Conservation (phyloP, 768 basidiomycete species). For the Daedaleopsis sinensis region DNA sequence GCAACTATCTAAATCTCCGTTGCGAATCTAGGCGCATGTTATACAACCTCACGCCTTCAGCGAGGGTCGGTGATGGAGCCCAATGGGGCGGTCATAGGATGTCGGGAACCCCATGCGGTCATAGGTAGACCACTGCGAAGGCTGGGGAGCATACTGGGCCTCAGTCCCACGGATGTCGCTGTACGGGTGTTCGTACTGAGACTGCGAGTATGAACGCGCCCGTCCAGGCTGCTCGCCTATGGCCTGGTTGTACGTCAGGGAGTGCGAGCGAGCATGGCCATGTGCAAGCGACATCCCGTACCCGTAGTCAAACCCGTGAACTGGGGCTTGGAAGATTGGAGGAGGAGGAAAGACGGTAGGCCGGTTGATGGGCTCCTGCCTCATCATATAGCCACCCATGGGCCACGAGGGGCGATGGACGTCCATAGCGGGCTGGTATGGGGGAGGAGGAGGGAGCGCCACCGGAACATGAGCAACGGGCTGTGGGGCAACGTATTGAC, state of each 20-base stretch:
- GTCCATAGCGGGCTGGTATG: constrained; percentile 34
- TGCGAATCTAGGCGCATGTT: constrained; percentile 22
- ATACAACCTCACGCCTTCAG: constrained; percentile 28
- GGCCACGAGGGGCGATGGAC: constrained; percentile 33
- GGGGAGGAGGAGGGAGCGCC: constrained; percentile 47
- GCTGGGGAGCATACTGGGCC: constrained; percentile 42
- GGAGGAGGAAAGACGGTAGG: constrained; percentile 8
- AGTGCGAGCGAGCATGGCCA: constrained; percentile 59
- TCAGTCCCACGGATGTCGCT: constrained; percentile 48
- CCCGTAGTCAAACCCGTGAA: constrained; percentile 24
- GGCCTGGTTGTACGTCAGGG: constrained; percentile 57
- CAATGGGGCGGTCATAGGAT: constrained; percentile 30
- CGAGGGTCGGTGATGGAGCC: constrained; percentile 24
- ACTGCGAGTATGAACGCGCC: constrained; percentile 61
- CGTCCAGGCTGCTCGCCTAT: constrained; percentile 49
- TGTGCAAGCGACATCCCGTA: constrained; percentile 28
- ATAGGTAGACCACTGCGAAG: constrained; percentile 44
- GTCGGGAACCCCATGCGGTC: constrained; percentile 36
- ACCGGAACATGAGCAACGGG: constrained; percentile 39
- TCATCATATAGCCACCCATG: constrained; percentile 25
- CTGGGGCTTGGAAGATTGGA: constrained; percentile 15
- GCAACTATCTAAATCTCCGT: constrained; percentile 30
- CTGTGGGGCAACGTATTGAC: constrained; percentile 56
- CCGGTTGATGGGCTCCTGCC: constrained; percentile 17
- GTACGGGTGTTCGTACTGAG: constrained; percentile 55